Evolutionary conservation across 495 filamentous ascomycete genomes (phyloP).

Genomic region (Penicillium pulvis): DNA sequence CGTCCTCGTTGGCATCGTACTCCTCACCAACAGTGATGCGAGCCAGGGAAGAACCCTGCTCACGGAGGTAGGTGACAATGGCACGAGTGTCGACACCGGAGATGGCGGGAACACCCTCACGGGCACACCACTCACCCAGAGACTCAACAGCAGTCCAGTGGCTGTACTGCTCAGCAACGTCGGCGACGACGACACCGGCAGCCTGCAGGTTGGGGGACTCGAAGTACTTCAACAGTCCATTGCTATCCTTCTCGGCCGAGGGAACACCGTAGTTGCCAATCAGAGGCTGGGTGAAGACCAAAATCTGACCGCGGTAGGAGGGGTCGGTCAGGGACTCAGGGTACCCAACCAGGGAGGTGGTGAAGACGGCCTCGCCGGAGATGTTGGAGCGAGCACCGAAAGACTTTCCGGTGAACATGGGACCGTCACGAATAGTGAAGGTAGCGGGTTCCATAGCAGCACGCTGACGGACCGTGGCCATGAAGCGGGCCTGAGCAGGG

Average conservation of each 20-base stretch:
- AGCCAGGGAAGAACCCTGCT: conserved; percentile 93
- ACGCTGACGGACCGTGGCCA: conserved; percentile 72
- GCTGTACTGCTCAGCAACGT: conserved; percentile 89
- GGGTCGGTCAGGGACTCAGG: conserved; percentile 98
- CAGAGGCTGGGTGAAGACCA: conserved; percentile 97
- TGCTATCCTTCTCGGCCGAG: conserved; percentile 71
- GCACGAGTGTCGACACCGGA: conserved; percentile 95
- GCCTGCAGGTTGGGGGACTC: conserved; percentile 97
- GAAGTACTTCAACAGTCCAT: conserved; percentile 86
- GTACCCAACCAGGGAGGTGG: conserved; percentile 90
- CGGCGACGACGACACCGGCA: conserved; percentile 90
- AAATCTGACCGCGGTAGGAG: conserved; percentile 97
- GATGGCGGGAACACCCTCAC: conserved; percentile 94
- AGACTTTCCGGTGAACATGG: conserved; percentile 89
- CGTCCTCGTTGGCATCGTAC: conserved; percentile 98
- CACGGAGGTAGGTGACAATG: conserved; percentile 92
- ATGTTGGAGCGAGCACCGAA: conserved; percentile 92
- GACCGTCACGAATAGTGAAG: conserved; percentile 93
- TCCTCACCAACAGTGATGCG: conserved; percentile 95
- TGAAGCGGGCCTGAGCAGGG: conserved; percentile 56
- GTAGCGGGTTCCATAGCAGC: conserved; percentile 78
- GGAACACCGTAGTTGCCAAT: conserved; percentile 99
- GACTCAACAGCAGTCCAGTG: conserved; percentile 99
- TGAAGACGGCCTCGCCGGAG: conserved; percentile 94
- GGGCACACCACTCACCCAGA: conserved; percentile 88